phyloP scores from a whole-genome alignment of 257 asterid species.

The Capsicum pubescens region DNA sequence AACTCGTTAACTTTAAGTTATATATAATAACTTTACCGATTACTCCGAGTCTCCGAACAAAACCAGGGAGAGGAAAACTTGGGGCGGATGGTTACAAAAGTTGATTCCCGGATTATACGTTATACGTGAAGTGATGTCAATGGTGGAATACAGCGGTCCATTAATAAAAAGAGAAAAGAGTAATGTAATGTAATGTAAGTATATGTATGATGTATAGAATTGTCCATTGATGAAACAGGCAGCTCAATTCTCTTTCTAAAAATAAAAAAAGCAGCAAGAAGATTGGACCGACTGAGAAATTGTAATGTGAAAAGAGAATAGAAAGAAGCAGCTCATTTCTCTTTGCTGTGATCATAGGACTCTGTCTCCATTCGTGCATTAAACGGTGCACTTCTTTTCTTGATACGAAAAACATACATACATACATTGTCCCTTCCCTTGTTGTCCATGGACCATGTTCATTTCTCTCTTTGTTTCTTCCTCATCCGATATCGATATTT shows the following conservation, averaged over 20 bases:
- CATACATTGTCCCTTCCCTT: too few relatives aligned
- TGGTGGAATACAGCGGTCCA: constrained; percentile 68
- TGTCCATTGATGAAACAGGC: constrained; percentile 11
- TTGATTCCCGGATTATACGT: constrained; percentile 67
- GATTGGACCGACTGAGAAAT: constrained; percentile 48
- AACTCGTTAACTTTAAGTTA: too few relatives aligned
- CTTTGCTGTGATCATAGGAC: neutral
- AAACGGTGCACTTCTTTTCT: neutral
- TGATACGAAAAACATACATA: too few relatives aligned
- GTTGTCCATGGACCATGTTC: too few relatives aligned
- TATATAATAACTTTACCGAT: too few relatives aligned
- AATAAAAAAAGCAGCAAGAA: neutral
- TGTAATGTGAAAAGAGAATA: neutral
- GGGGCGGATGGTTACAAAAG: constrained; percentile 64
- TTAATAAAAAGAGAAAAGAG: neutral
- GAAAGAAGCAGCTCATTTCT: neutral
- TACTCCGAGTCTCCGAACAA: neutral
- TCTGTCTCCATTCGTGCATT: neutral
- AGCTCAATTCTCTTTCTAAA: neutral
- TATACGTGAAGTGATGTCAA: constrained; percentile 56
- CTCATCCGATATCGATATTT: too few relatives aligned
- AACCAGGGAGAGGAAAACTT: constrained; percentile 45
- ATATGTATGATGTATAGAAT: too few relatives aligned
- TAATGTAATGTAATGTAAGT: too few relatives aligned
- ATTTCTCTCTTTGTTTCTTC: too few relatives aligned